phyloP scores from a whole-genome alignment of 495 filamentous ascomycete species.

The Friedmanniomyces endolithicus region DNA sequence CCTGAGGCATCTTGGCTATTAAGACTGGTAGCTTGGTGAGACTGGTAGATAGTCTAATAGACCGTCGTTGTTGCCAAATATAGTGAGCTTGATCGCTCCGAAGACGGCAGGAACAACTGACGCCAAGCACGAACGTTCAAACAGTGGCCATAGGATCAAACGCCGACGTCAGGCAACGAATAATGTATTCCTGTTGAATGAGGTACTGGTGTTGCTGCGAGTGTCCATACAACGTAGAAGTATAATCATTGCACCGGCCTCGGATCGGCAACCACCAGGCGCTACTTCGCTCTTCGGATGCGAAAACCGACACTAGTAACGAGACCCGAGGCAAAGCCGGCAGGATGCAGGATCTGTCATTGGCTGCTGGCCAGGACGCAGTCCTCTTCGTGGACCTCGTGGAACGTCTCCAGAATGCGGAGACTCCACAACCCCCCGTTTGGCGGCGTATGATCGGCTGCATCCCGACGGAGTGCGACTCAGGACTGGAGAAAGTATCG shows the following conservation, averaged over 20 bases:
- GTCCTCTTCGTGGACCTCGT: background rate
- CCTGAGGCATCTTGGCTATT: slow-evolving; percentile 40
- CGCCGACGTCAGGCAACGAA: too few relatives aligned
- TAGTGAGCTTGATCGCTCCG: too few relatives aligned
- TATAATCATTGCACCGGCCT: background rate
- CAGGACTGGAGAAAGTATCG: too few relatives aligned
- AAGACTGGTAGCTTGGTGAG: too few relatives aligned
- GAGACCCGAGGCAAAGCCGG: background rate
- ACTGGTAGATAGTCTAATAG: background rate
- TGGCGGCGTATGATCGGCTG: background rate
- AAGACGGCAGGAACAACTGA: too few relatives aligned
- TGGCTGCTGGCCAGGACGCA: background rate
- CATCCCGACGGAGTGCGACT: background rate
- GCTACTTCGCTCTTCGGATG: background rate
- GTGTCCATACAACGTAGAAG: slow-evolving; percentile 2
- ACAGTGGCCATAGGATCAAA: too few relatives aligned
- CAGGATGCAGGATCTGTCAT: background rate
- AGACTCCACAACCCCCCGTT: background rate
- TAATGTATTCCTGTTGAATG: too few relatives aligned
- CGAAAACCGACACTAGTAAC: background rate
- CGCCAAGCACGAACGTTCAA: too few relatives aligned
- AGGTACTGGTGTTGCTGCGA: too few relatives aligned
- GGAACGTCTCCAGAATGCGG: background rate
- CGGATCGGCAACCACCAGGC: background rate
- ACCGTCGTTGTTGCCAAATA: too few relatives aligned